Conservation (phyloP, 192 early-diverging fungal genomes). For the Dissophora ornata region DNA sequence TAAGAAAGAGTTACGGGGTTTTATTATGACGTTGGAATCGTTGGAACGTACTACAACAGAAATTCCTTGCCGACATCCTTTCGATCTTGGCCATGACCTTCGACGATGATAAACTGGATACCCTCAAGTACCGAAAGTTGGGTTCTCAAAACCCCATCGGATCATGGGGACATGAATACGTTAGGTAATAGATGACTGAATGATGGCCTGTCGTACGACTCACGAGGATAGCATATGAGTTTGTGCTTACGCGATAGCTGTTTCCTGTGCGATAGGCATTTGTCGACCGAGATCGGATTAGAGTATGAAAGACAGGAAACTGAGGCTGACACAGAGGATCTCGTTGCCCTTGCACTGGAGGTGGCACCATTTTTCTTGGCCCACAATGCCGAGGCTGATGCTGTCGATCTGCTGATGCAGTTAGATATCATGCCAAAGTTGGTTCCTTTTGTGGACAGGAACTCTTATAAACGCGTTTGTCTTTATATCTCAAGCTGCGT, state of each 20-base stretch:
- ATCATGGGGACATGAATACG: constrained; percentile 99
- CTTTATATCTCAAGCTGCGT: constrained; percentile 96
- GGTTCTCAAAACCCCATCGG: constrained; percentile 84
- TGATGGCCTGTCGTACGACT: too few species aligned
- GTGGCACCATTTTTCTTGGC: constrained; percentile 95
- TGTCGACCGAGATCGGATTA: constrained; percentile 89
- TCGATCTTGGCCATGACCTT: constrained; percentile 98
- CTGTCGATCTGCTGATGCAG: constrained; percentile 94
- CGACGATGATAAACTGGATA: constrained; percentile 86
- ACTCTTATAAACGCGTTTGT: constrained; percentile 94
- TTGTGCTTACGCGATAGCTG: too few species aligned
- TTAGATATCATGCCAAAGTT: constrained; percentile 86
- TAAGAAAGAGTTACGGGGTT: too few species aligned
- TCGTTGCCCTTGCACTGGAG: constrained; percentile 81
- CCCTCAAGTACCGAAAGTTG: constrained; percentile 86
- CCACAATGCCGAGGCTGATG: constrained; percentile 98
- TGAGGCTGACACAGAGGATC: constrained; percentile 70
- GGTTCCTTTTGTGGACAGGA: constrained; percentile 87
- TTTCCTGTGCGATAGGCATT: constrained; percentile 79
- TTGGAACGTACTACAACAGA: constrained; percentile 54
- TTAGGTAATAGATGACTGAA: constrained; percentile 66
- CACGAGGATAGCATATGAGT: too few species aligned
- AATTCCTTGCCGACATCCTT: constrained; percentile 91
- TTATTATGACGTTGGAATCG: too few species aligned
- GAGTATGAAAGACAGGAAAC: constrained; percentile 81